phyloP scores from a whole-genome alignment of 768 basidiomycete genomes.

The Naematelia encephala region DNA sequence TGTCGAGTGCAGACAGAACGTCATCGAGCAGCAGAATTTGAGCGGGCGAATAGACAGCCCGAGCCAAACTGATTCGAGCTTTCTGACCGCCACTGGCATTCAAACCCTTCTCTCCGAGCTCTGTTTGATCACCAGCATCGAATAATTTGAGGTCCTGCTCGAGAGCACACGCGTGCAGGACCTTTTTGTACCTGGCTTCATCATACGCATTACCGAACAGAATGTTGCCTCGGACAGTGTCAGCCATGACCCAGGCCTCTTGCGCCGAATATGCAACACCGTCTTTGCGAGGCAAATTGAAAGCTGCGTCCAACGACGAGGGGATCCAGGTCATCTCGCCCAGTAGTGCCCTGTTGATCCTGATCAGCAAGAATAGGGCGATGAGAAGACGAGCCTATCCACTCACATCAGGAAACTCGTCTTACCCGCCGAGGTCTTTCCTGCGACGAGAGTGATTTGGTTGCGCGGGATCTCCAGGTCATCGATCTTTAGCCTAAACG shows the following conservation, averaged over 20 bases:
- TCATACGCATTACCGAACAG: slow-evolving; percentile 56
- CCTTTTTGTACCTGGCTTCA: slow-evolving; percentile 54
- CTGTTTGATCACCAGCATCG: slow-evolving; percentile 64
- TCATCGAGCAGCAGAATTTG: slow-evolving; percentile 67
- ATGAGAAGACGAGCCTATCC: neutral
- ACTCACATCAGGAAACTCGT: slow-evolving; percentile 39
- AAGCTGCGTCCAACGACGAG: slow-evolving; percentile 59
- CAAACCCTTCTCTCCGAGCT: slow-evolving; percentile 69
- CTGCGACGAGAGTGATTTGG: slow-evolving; percentile 51
- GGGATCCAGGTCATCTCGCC: slow-evolving; percentile 20
- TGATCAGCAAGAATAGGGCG: slow-evolving; percentile 16
- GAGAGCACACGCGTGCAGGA: slow-evolving; percentile 51
- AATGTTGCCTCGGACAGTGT: slow-evolving; percentile 58
- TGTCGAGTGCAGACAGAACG: slow-evolving; percentile 65
- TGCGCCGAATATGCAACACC: slow-evolving; percentile 79
- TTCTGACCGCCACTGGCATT: slow-evolving; percentile 61
- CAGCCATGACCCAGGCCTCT: slow-evolving; percentile 80
- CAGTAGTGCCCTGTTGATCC: slow-evolving; percentile 52
- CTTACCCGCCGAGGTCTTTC: slow-evolving; percentile 51
- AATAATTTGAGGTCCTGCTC: slow-evolving; percentile 56
- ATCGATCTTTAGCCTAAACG: slow-evolving; percentile 46
- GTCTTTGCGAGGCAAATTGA: slow-evolving; percentile 63
- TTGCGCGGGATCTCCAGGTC: slow-evolving; percentile 49
- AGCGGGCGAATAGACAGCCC: slow-evolving; percentile 62
- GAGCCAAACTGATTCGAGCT: slow-evolving; percentile 60